A percentile compares a stretch with the other conserved stretches of the same genome.
These are phyloP conservation scores for Polygonum maritimum DNA, from an alignment of 148 eudicot genomes.

Conservation along the genomic window DNA sequence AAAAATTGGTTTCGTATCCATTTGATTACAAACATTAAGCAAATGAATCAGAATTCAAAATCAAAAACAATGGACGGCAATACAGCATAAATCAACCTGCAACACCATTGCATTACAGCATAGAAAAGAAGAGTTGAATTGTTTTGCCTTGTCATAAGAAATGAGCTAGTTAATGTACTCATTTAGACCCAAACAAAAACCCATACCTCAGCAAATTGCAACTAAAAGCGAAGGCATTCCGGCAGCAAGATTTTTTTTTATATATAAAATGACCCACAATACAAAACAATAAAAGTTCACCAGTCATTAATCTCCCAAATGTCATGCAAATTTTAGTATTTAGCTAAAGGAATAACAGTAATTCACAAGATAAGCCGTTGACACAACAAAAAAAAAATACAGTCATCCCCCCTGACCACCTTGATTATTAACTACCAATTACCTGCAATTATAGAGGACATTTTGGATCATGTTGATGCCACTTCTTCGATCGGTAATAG, in stretches of 20 bases:
- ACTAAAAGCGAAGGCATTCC: neutral
- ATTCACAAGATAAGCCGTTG: neutral
- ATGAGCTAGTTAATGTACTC: neutral
- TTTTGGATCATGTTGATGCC: conserved; percentile 79
- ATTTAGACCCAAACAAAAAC: neutral
- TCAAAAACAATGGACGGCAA: neutral
- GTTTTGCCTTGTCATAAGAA: neutral
- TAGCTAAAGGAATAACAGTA: neutral
- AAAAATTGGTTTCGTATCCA: neutral
- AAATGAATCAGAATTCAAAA: neutral
- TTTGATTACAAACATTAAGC: neutral
- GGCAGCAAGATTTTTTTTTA: neutral
- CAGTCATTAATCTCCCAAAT: neutral
- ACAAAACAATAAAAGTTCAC: neutral
- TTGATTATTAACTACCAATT: conserved; percentile 17
- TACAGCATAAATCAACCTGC: neutral
- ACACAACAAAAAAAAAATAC: neutral
- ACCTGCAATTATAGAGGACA: conserved; percentile 89
- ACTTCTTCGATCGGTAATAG: conserved; percentile 79
- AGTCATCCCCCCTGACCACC: neutral
- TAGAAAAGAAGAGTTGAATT: neutral
- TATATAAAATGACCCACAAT: neutral
- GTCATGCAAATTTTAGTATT: neutral
- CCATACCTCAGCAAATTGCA: neutral
- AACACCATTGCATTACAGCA: neutral